Base-by-base conservation (phyloP, 192 early-diverging fungal species). In the Umbelopsis sp. region DNA sequence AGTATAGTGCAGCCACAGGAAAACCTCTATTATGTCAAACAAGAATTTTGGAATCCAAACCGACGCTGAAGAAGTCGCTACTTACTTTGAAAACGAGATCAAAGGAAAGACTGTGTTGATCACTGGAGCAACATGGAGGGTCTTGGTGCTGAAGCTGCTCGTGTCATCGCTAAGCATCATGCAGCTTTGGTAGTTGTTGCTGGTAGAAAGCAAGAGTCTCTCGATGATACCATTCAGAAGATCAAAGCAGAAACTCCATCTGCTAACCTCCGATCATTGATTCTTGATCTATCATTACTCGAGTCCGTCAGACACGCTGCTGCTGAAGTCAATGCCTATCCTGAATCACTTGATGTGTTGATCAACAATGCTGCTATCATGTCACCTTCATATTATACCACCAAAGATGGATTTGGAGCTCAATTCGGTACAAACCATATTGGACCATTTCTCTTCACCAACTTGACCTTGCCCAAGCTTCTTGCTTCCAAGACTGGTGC, bases 341-440 rank as follows among this genome's bases (percentile, higher is more conserved):
- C 45, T 24, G 56, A 59, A 25, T 3, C 50, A 3, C n/a, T 71
- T n/a, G 24, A 62, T 34, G 56, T 62, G 4, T 26, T 62, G 24
- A 62, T 62, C 31, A 62, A 62, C 56, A 36, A 62, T 34, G 56
- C 54, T 12, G 54, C 8, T 6, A 82, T 92, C 24, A 91, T 92
- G 90, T 76, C 76, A 68, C 6, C 49, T 20, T 50, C 43, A 1
- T 44, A 51, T 56, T 45, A 8, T 36, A 50, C 4, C 2, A 80
- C 85, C 29, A 69, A 66, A 24, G 85, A 92, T 47, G 86, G 34
- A 0, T 49, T 52, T n/a, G 22, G 53, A 24, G 26, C 20, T 51
- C 47, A 70, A 34, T n/a, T 70, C 12, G 68, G 68, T 8, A 51
- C 47, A 9, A 49, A 49, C n/a, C 47, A 49, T 17, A 1, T 49